A percentile compares a stretch with the other conserved stretches of the same genome.
These are phyloP conservation scores for Barnettozyma hawaiiensis DNA, from an alignment of 1,139 yeast species.

Conservation along the genomic window DNA sequence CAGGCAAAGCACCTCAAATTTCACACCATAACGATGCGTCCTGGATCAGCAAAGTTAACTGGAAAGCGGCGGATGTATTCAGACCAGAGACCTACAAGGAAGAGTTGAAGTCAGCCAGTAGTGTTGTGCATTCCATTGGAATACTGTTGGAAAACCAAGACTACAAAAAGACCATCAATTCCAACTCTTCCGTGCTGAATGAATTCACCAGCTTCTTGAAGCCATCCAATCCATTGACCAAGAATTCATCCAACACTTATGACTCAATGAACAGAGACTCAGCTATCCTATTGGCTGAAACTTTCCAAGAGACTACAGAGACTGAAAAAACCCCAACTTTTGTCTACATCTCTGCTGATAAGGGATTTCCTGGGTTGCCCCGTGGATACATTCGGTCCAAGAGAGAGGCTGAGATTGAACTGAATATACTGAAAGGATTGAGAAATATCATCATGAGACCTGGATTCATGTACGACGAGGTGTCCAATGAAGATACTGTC, in stretches of 20 bases:
- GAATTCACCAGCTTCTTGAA: slow-evolving; percentile 23
- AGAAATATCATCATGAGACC: slow-evolving; percentile 70
- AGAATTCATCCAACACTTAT: slow-evolving; percentile 42
- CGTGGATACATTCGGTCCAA: slow-evolving; percentile 67
- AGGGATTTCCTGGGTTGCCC: slow-evolving; percentile 62
- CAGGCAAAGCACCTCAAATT: slow-evolving; percentile 50
- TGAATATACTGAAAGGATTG: slow-evolving; percentile 35
- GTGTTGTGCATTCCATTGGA: slow-evolving; percentile 85
- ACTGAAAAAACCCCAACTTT: slow-evolving; percentile 40
- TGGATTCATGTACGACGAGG: slow-evolving; percentile 71
- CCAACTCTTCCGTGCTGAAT: slow-evolving; percentile 30
- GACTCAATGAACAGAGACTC: slow-evolving; percentile 64
- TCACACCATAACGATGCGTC: slow-evolving; percentile 30
- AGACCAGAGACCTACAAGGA: slow-evolving; percentile 51
- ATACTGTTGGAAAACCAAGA: slow-evolving; percentile 58
- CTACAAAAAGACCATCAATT: slow-evolving; percentile 54
- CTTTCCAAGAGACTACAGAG: slow-evolving; percentile 34
- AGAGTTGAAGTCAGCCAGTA: slow-evolving; percentile 43
- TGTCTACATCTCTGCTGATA: slow-evolving; percentile 79
- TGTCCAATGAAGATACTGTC: slow-evolving; percentile 29
- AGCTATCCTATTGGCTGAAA: slow-evolving; percentile 59
- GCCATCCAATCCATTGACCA: slow-evolving; percentile 49
- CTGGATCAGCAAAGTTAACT: slow-evolving; percentile 58
- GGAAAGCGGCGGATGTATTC: slow-evolving; percentile 67
- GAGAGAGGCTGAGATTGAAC: slow-evolving; percentile 65